Percentiles rank a stretch among this genome's conserved stretches.
Conservation (phyloP, 345 rosid genomes). For the Syzygium oleosum region DNA sequence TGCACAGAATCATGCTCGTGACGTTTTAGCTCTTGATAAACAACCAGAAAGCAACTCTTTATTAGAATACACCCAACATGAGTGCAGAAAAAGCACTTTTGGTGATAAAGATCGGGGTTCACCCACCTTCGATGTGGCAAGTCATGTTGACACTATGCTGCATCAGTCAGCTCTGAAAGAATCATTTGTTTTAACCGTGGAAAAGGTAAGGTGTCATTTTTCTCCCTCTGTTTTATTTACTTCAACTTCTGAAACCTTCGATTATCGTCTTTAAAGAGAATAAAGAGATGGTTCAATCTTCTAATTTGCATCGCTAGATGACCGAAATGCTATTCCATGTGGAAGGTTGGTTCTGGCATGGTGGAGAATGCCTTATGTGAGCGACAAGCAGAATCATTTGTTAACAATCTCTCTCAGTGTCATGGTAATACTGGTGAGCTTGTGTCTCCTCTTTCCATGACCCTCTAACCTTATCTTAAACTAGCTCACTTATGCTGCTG, state of each 20-base stretch:
- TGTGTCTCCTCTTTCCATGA: neutral
- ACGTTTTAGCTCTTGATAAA: neutral
- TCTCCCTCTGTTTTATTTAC: neutral
- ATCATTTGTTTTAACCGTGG: conserved; percentile 3
- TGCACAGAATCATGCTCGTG: neutral
- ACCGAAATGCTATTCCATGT: neutral
- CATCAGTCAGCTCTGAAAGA: conserved; percentile 11
- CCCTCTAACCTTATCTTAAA: neutral
- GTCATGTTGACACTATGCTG: conserved; percentile 3
- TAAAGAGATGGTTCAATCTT: neutral
- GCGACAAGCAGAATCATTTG: neutral
- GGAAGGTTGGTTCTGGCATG: neutral
- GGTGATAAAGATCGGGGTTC: conserved; percentile 5
- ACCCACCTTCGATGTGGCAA: neutral
- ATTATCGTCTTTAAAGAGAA: neutral
- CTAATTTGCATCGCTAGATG: neutral
- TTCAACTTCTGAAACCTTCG: neutral
- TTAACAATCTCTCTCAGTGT: neutral
- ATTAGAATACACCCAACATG: neutral
- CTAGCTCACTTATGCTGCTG: neutral
- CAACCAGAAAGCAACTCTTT: neutral
- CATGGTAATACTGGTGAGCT: neutral
- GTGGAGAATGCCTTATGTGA: neutral
- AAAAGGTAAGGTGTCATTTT: conserved; percentile 21
- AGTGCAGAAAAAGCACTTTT: neutral